A percentile compares a stretch with the other conserved stretches of the same genome.
Conservation (phyloP, 257 asterid genomes). For the Ilex aquifolium region DNA sequence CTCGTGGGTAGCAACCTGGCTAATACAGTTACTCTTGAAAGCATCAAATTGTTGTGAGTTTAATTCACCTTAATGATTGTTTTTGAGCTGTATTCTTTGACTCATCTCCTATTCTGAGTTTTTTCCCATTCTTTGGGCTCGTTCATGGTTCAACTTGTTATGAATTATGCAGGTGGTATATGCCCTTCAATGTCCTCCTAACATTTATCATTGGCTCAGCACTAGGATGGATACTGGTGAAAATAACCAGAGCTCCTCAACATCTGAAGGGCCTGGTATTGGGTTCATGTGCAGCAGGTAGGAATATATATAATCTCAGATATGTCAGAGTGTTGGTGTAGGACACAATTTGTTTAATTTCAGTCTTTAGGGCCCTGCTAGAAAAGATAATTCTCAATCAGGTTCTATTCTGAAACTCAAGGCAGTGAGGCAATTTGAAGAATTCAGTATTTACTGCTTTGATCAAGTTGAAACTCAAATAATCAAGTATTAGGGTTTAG, state of each 20-base stretch:
- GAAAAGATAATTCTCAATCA: not conserved
- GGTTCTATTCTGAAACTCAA: not conserved
- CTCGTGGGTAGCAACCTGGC: slow-evolving; percentile 13
- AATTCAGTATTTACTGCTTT: no score
- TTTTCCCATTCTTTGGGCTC: no score
- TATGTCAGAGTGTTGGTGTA: no score
- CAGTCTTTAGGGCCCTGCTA: no score
- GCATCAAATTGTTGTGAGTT: slow-evolving; percentile 9
- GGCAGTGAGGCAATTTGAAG: not conserved
- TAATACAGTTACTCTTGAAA: slow-evolving; percentile 9
- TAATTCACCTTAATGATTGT: no score
- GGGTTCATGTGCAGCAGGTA: slow-evolving; percentile 37
- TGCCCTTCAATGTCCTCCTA: slow-evolving; percentile 27
- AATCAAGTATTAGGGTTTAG: no score
- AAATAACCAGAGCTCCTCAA: slow-evolving; percentile 18
- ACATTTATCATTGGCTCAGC: slow-evolving; percentile 28
- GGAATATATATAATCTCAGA: not conserved
- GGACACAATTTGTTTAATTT: no score
- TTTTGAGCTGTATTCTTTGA: no score
- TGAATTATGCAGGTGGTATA: slow-evolving; percentile 27
- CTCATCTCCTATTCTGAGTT: no score
- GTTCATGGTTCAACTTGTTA: no score
- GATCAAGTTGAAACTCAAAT: no score
- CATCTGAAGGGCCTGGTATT: slow-evolving; percentile 30
- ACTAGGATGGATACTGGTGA: slow-evolving; percentile 34